Percentiles rank a stretch among this genome's conserved stretches.
Evolutionary conservation across 495 filamentous ascomycete genomes (phyloP).

Genomic region (Aspergillus heteromorphus): DNA sequence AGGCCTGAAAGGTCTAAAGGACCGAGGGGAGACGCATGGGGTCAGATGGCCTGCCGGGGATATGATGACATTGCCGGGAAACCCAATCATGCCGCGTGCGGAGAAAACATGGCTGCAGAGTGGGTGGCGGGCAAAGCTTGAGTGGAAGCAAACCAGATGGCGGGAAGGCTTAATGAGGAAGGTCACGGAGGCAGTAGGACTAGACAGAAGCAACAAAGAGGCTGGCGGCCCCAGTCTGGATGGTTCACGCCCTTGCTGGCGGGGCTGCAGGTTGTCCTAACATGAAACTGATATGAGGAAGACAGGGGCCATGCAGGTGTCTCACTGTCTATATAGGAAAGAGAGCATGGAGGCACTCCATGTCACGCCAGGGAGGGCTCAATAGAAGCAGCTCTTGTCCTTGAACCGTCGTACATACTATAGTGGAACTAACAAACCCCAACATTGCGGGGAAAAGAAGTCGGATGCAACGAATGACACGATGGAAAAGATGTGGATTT

Average conservation of each 20-base stretch:
- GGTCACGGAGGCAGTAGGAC: not conserved
- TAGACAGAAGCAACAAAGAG: not conserved
- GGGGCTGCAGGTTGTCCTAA: not conserved
- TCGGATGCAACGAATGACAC: not conserved
- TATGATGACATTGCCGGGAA: conserved; percentile 1
- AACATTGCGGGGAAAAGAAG: not conserved
- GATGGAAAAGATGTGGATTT: not conserved
- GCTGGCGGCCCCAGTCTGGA: not conserved
- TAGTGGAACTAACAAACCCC: not conserved
- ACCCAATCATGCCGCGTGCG: conserved; percentile 10
- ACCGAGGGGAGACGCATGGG: not conserved
- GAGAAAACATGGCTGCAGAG: not conserved
- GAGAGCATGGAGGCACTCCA: not conserved
- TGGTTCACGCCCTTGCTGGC: not conserved
- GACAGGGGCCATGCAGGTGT: not conserved
- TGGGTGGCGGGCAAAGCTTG: conserved; percentile 16
- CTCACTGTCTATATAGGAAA: not conserved
- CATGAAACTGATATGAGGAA: not conserved
- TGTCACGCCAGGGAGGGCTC: not conserved
- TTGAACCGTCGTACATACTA: too few species aligned
- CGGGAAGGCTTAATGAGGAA: not conserved
- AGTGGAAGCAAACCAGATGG: not conserved
- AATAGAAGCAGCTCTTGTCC: too few species aligned
- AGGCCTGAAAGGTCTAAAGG: not conserved
- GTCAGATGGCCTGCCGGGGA: not conserved